These are phyloP conservation scores for Pyricularia grisea DNA, from an alignment of 2,329 filamentous ascomycete species.

Conservation along the genomic window DNA sequence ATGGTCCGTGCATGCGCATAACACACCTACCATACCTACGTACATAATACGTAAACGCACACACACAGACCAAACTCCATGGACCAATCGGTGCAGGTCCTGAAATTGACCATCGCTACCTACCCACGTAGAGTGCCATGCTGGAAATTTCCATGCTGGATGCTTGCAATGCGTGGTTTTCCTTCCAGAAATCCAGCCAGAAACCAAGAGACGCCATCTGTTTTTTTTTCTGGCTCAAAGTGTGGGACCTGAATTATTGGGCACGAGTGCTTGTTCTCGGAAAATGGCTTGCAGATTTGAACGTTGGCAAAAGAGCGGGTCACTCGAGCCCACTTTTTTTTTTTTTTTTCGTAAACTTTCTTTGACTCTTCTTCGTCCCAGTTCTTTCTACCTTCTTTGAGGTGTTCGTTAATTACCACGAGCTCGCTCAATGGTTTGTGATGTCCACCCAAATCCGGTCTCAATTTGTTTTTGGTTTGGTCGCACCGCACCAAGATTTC, in stretches of 20 bases:
- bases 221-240: slow-evolving; percentile 1
- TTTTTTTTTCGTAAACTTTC: not conserved
- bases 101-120: not conserved
- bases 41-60: not conserved
- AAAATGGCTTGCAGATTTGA: not conserved
- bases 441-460: not conserved
- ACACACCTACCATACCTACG: no score
- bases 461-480: not conserved
- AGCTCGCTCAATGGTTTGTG: not conserved
- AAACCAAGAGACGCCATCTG: not conserved
- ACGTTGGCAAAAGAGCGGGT: not conserved
- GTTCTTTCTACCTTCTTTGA: not conserved
- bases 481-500: not conserved
- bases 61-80: not conserved
- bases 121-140: not conserved
- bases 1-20: not conserved
- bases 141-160: not conserved
- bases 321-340: not conserved
- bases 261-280: not conserved
- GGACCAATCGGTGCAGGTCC: not conserved
- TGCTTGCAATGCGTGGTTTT: not conserved
- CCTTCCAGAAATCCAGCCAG: not conserved
- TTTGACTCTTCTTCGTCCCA: not conserved
- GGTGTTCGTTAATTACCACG: not conserved
- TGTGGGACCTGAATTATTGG: slow-evolving; percentile 1